These are phyloP conservation scores for Phytopythium aichiense DNA, from an alignment of 352 stramenopile species.

Conservation along the genomic window DNA sequence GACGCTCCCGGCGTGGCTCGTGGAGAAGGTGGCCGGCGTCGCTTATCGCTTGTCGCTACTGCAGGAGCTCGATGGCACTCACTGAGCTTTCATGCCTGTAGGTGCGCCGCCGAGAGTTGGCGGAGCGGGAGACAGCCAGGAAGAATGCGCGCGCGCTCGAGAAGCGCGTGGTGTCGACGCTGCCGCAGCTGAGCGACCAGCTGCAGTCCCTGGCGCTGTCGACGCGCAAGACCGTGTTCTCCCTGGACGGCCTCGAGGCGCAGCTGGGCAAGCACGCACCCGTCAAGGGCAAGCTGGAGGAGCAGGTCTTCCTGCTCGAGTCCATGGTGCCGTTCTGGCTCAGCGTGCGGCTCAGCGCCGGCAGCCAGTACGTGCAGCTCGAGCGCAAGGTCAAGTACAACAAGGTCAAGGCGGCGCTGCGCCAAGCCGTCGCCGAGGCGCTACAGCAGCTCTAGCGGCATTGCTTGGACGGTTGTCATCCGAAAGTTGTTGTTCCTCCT, in stretches of 20 bases:
- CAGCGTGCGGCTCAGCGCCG: slow-evolving; percentile 53
- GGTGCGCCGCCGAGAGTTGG: slow-evolving; percentile 54
- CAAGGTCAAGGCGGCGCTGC: slow-evolving; percentile 51
- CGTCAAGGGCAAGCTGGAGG: slow-evolving; percentile 51
- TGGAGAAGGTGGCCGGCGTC: slow-evolving; percentile 44
- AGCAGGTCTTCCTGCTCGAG: slow-evolving; percentile 70
- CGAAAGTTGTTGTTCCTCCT: neutral
- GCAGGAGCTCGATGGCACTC: neutral
- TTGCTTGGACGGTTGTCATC: too few relatives aligned
- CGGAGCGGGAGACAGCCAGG: slow-evolving; percentile 29
- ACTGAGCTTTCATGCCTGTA: slow-evolving; percentile 2
- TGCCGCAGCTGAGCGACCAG: slow-evolving; percentile 73
- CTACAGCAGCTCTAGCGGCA: slow-evolving; percentile 1
- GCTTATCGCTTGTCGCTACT: neutral
- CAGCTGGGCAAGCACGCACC: slow-evolving; percentile 40
- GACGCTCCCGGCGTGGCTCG: slow-evolving; percentile 69
- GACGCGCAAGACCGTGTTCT: slow-evolving; percentile 58
- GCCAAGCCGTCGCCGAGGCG: slow-evolving; percentile 32
- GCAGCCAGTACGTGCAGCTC: slow-evolving; percentile 67
- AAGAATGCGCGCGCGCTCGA: slow-evolving; percentile 40
- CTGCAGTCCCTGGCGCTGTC: slow-evolving; percentile 69
- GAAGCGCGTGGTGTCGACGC: slow-evolving; percentile 45
- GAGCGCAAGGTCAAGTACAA: slow-evolving; percentile 63
- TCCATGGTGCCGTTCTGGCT: slow-evolving; percentile 72
- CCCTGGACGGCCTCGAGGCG: slow-evolving; percentile 35